A percentile compares a stretch with the other conserved stretches of the same genome.
phyloP scores from a whole-genome alignment of 2,329 filamentous ascomycete species.

The Colletotrichum godetiae region DNA sequence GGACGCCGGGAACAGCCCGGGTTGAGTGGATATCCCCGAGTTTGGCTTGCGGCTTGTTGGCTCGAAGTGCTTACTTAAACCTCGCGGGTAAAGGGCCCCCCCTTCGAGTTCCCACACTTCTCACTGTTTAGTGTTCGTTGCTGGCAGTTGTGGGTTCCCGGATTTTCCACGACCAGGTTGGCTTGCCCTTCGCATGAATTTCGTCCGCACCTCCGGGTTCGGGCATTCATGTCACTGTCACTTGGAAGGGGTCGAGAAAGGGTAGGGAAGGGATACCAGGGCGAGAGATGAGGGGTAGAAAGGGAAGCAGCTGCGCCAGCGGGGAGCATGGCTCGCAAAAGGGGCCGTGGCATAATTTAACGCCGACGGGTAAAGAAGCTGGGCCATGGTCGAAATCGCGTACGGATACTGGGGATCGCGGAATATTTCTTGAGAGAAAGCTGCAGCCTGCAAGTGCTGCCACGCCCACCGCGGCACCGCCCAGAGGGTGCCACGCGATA shows the following conservation, averaged over 20 bases:
- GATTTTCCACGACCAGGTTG: neutral
- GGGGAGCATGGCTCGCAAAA: neutral
- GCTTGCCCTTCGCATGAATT: slow-evolving; percentile 14
- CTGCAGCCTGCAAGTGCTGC: neutral
- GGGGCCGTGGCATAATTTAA: neutral
- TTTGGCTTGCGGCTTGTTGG: slow-evolving; percentile 1
- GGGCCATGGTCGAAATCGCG: slow-evolving; percentile 2
- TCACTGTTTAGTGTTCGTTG: neutral
- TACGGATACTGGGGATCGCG: slow-evolving; percentile 22
- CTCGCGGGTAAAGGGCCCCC: slow-evolving; percentile 19
- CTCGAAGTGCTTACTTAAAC: neutral
- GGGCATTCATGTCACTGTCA: neutral
- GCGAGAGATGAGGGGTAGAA: slow-evolving; percentile 10
- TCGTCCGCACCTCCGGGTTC: slow-evolving; percentile 3
- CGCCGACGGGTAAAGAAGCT: slow-evolving; percentile 2
- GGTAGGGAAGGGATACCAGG: neutral
- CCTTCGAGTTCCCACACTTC: neutral
- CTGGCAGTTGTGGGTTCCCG: neutral
- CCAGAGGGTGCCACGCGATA: slow-evolving; percentile 34
- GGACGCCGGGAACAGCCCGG: slow-evolving; percentile 21
- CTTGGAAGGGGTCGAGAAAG: neutral
- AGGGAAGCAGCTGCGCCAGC: neutral
- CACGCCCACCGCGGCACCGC: neutral
- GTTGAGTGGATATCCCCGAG: neutral
- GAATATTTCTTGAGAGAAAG: slow-evolving; percentile 9